Evolutionary conservation across 2,329 filamentous ascomycete species (phyloP).

Genomic region (Cladophialophora carrionii): DNA sequence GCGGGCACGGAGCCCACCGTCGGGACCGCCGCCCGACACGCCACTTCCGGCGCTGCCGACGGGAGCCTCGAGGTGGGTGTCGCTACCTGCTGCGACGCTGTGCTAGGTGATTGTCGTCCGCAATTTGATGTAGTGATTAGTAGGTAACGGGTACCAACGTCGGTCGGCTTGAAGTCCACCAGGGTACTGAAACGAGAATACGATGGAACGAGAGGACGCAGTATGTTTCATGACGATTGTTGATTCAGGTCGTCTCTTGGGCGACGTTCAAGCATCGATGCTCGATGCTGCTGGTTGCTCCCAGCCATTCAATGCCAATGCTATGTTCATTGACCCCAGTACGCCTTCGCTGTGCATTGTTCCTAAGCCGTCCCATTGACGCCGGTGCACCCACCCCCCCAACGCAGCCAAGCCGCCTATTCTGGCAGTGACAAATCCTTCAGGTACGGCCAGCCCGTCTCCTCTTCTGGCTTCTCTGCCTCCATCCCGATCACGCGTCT

Average conservation of each 20-base stretch:
- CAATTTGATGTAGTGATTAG: background rate
- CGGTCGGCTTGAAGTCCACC: background rate
- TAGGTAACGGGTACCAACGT: no score
- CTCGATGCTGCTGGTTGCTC: constrained; percentile 7
- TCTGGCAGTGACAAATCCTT: constrained; percentile 48
- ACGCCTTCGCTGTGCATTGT: constrained; percentile 5
- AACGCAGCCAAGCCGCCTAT: constrained; percentile 2
- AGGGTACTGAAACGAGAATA: background rate
- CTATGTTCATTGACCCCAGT: constrained; percentile 6
- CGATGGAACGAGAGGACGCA: background rate
- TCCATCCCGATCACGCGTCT: constrained; percentile 54
- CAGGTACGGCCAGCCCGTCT: constrained; percentile 54
- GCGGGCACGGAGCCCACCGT: constrained; percentile 18
- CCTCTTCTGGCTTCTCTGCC: constrained; percentile 53
- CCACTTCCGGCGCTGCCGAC: constrained; percentile 32
- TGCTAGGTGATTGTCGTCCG: background rate
- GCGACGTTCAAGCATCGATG: constrained; percentile 8
- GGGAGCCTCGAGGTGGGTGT: constrained; percentile 5
- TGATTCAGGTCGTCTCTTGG: constrained; percentile 14
- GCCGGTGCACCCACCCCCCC: background rate
- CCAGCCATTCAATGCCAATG: constrained; percentile 8
- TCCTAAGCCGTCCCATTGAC: background rate
- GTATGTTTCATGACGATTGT: background rate
- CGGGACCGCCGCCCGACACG: constrained; percentile 28
- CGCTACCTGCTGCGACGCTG: background rate